Base-by-base conservation (phyloP, 2,329 filamentous ascomycete species). In the Scytalidium lignicola region DNA sequence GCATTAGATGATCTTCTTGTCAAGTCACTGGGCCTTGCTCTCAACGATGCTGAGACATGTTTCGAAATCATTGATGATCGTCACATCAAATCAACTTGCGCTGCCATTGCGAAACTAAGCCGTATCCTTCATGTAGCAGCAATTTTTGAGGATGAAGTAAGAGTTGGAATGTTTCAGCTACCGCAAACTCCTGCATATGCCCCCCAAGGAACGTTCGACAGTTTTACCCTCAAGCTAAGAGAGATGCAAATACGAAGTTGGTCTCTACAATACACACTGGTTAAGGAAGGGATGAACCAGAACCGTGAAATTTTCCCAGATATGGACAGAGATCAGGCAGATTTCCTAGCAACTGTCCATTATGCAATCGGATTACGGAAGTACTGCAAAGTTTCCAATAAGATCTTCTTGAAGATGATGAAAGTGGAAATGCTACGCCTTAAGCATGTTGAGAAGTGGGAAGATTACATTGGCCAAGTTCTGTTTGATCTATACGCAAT, bases 181-280 rank as follows among this genome's bases (percentile, higher is more conserved):
- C 82, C 85, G 2, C 65, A 80, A 62, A 70, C 69, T 72, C 68
- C 81, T 71, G 63, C 81, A 60, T 52, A 70, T 68, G 49, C 51
- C 15, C 50, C 51, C 7, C 52, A 62, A 44, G 62, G 60, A 15
- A 74, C 73, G 1, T 80, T 80, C 50, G 72, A 75, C 48, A 66
- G 71, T 1, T 74, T 86, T 56, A 77, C 83, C 49, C 82, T 79
- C 48, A 90, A 85, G 61, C 72, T 97, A 41, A 83, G 90, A 39
- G 90, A 97, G 58, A 86, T 95, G 75, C 86, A 96, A 60, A 80
- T 96, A 2, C 83, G 90, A 28, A 81, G 85, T 10, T 97, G 93
- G 92, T 90, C 88, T 32, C 70, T 97, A 37, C 84, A 92, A 54
- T 99, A 96, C 62, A 79, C 81, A 0, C 70, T 96, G 46, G 67